Percentiles rank a stretch among this genome's conserved stretches.
These are phyloP conservation scores for Phytomonas francai DNA, from an alignment of 208 protist genomes.

Conservation along the genomic window DNA sequence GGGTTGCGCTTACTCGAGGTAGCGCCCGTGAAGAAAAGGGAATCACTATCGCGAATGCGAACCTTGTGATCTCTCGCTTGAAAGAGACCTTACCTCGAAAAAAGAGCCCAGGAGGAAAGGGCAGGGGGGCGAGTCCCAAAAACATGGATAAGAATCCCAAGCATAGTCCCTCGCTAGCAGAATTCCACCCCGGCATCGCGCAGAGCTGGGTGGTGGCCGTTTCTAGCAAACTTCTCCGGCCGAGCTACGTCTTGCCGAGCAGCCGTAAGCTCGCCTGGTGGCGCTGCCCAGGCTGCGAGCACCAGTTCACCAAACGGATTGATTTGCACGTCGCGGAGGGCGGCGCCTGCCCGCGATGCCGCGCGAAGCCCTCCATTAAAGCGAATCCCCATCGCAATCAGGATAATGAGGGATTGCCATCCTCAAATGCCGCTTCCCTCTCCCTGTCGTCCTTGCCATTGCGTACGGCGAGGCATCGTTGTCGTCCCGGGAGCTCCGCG, in stretches of 20 bases:
- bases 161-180: conserved; percentile 37
- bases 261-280: conserved; percentile 77
- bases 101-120: no score
- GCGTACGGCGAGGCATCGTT: conserved; percentile 28
- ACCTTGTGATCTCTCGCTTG: no score
- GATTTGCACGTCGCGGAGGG: conserved; percentile 65
- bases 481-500: conserved; percentile 40
- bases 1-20: no score
- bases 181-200: conserved; percentile 60
- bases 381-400: no score
- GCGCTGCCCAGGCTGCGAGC: conserved; percentile 48
- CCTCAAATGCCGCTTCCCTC: no score
- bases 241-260: conserved; percentile 57
- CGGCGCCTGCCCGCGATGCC: conserved; percentile 40
- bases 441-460: conserved; percentile 12
- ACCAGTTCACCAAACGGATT: conserved; percentile 62
- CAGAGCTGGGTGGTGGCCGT: conserved; percentile 55
- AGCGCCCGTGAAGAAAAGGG: no score
- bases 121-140: no score
- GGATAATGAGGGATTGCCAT: no score
- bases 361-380: neutral
- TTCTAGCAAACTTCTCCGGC: conserved; percentile 77
- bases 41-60: no score
- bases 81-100: no score
- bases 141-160: no score